phyloP scores from a whole-genome alignment of 2,329 filamentous ascomycete genomes.

The Scytalidium sp. region DNA sequence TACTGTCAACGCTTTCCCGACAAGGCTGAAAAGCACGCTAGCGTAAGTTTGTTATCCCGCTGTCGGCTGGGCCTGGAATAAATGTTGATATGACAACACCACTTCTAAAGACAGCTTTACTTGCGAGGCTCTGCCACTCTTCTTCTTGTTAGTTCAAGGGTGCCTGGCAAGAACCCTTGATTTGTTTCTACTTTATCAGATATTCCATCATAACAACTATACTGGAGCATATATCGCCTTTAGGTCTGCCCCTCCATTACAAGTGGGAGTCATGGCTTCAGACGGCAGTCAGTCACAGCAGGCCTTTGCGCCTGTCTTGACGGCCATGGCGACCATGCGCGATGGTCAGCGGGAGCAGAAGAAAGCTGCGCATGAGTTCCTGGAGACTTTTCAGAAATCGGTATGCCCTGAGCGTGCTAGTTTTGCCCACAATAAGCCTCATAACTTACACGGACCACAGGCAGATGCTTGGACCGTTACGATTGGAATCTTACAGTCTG shows the following conservation, averaged over 20 bases:
- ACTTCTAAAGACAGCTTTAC: not conserved
- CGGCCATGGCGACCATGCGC: conserved; percentile 89
- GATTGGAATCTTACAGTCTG: conserved; percentile 80
- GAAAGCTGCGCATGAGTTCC: conserved; percentile 83
- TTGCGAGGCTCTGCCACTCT: not conserved
- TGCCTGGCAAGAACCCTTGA: not conserved
- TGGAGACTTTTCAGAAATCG: conserved; percentile 97
- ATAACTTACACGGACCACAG: conserved; percentile 48
- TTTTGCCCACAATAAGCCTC: conserved; percentile 14
- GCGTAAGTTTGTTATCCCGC: not conserved
- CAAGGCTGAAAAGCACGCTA: not conserved
- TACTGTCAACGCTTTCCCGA: not conserved
- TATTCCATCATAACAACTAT: not conserved
- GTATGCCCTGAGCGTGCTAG: conserved; percentile 49
- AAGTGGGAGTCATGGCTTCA: conserved; percentile 32
- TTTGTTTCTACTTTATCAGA: not conserved
- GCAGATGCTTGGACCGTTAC: conserved; percentile 88
- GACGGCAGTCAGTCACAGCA: conserved; percentile 62
- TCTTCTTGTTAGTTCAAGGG: not conserved
- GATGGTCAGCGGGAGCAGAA: conserved; percentile 80
- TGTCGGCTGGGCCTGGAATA: not conserved
- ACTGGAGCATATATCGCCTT: not conserved
- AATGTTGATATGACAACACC: not conserved
- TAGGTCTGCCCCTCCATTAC: conserved; percentile 23
- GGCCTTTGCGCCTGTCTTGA: conserved; percentile 80